Conservation (phyloP, 306 rosid genomes). For the Urtica urens region DNA sequence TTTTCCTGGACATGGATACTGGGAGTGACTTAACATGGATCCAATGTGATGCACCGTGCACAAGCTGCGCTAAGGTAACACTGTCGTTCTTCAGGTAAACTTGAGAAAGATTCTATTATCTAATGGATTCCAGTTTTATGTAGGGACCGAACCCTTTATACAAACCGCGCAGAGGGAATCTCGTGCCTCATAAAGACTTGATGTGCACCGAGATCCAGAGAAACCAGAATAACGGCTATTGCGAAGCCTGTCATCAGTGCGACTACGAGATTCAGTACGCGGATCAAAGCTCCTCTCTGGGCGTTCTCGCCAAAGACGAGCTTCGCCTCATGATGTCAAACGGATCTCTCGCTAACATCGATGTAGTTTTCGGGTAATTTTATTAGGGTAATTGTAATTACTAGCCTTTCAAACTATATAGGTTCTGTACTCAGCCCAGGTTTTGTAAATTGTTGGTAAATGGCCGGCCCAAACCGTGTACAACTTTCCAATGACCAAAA, state of each 20-base stretch:
- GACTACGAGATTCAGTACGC: conserved; percentile 80
- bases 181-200: conserved; percentile 35
- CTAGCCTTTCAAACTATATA: too few relatives aligned
- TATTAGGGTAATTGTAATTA: too few relatives aligned
- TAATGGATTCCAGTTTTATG: conserved; percentile 23
- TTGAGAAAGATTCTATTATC: background rate
- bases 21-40: conserved; percentile 89
- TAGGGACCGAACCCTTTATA: conserved; percentile 63
- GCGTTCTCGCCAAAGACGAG: conserved; percentile 62
- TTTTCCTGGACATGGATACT: conserved; percentile 68
- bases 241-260: conserved; percentile 48
- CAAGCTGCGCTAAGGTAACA: conserved; percentile 67
- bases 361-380: conserved; percentile 71
- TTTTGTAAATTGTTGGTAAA: background rate
- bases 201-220: conserved; percentile 54
- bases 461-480: too few relatives aligned
- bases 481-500: too few relatives aligned
- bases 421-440: background rate
- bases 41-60: conserved; percentile 85
- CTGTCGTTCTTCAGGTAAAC: background rate
- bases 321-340: conserved; percentile 38
- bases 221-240: conserved; percentile 26
- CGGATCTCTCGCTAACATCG: conserved; percentile 45
- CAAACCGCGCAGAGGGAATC: conserved; percentile 48
- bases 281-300: conserved; percentile 69